These are phyloP conservation scores for Dictyostelium discoideum DNA, from an alignment of 78 protist genomes.

Conservation along the genomic window dicty_2.7 NC_007088.5:7719501-7720000, in stretches of 20 bases:
- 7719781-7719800: constrained; percentile 98
- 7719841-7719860: constrained; percentile 96
- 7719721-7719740: constrained; percentile 98
- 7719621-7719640: constrained; percentile 85
- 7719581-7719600: constrained; percentile 95
- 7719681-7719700: constrained; percentile 85
- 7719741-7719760: constrained; percentile 98
- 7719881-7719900: constrained; percentile 98
- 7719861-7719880: constrained; percentile 98
- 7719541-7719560: constrained; percentile 95
- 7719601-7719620: constrained; percentile 96
- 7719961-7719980: constrained; percentile 93
- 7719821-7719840: constrained; percentile 97
- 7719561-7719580: constrained; percentile 89
- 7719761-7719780: constrained; percentile 96
- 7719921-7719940: constrained; percentile 87
- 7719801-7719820: constrained; percentile 94
- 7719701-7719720: constrained; percentile 88
- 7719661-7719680: constrained; percentile 94
- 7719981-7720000: constrained; percentile 98
- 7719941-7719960: constrained; percentile 97
- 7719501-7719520: constrained; percentile 93
- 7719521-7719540: constrained; percentile 90
- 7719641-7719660: constrained; percentile 95
- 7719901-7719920: constrained; percentile 97